These are phyloP conservation scores for Amborella trichopoda DNA, from an alignment of 164 flowering plant genomes.

Conservation along the genomic window DNA sequence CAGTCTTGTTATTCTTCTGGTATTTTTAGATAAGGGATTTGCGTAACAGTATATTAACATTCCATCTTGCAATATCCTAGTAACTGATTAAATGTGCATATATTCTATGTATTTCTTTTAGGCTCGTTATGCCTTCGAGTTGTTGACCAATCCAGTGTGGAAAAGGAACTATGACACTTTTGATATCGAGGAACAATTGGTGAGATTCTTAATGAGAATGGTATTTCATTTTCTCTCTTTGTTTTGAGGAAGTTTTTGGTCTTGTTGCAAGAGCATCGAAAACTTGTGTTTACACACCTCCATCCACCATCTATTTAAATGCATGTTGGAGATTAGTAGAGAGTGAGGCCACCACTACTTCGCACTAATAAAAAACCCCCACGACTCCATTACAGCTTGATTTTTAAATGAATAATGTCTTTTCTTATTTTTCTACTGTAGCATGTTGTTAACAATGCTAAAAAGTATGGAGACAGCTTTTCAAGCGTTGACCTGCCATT, in stretches of 20 bases:
- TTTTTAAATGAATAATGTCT: not conserved
- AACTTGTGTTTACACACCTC: too few relatives aligned
- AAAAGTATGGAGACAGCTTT: slow-evolving; percentile 23
- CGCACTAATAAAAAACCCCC: too few relatives aligned
- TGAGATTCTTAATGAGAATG: slow-evolving; percentile 24
- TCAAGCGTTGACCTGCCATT: slow-evolving; percentile 46
- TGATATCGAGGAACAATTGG: slow-evolving; percentile 62
- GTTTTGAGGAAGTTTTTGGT: too few relatives aligned
- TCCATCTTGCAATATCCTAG: not conserved
- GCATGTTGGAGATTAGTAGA: too few relatives aligned
- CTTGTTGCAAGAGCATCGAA: too few relatives aligned
- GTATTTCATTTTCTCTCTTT: not conserved
- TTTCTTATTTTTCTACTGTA: slow-evolving; percentile 15
- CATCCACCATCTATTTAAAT: too few relatives aligned
- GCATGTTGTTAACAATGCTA: slow-evolving; percentile 46
- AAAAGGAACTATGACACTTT: slow-evolving; percentile 81
- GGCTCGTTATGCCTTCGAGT: slow-evolving; percentile 85
- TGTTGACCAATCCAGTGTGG: slow-evolving; percentile 67
- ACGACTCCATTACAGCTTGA: too few relatives aligned
- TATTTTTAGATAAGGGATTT: too few relatives aligned
- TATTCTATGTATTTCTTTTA: slow-evolving; percentile 22
- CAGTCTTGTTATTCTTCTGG: too few relatives aligned
- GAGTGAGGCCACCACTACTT: too few relatives aligned
- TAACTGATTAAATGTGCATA: not conserved
- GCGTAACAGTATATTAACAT: too few relatives aligned